A percentile compares a stretch with the other conserved stretches of the same genome.
Evolutionary conservation across 148 eudicot genomes (phyloP).

Genomic region (Rhododendron griersonianum): DNA sequence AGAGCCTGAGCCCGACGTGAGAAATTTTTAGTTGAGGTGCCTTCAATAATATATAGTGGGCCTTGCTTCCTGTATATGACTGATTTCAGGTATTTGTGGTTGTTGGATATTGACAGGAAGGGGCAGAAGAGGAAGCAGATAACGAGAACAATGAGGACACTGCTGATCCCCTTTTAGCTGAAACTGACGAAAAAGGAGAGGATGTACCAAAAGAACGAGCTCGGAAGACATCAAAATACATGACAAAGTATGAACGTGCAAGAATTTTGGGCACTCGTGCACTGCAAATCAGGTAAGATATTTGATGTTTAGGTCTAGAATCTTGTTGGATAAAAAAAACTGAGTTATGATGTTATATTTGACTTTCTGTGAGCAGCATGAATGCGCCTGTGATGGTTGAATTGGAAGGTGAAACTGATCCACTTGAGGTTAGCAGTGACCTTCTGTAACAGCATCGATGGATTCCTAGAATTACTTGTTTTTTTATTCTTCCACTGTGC

Average conservation of each 20-base stretch:
- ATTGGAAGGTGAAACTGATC: constrained; percentile 69
- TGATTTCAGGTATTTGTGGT: neutral
- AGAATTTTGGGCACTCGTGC: constrained; percentile 69
- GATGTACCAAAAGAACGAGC: constrained; percentile 50
- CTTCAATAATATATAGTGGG: neutral
- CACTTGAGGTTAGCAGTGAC: constrained; percentile 60
- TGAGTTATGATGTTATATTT: neutral
- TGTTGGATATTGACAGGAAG: constrained; percentile 38
- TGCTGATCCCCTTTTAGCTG: constrained; percentile 54
- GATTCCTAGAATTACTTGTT: neutral
- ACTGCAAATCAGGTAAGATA: constrained; percentile 50
- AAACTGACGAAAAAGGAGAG: constrained; percentile 58
- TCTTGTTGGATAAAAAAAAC: neutral
- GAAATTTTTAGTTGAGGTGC: constrained; percentile 4
- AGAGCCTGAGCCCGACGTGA: constrained; percentile 47
- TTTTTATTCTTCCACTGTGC: neutral
- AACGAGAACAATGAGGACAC: constrained; percentile 52
- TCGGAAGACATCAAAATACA: constrained; percentile 81
- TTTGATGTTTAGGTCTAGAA: neutral
- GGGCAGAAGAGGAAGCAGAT: constrained; percentile 50
- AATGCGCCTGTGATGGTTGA: constrained; percentile 81
- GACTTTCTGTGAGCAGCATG: constrained; percentile 38
- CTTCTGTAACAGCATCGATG: neutral
- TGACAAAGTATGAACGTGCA: constrained; percentile 74
- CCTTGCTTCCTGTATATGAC: neutral